Conservation (phyloP, 306 rosid species). For the Prinsepia uniflora region DNA sequence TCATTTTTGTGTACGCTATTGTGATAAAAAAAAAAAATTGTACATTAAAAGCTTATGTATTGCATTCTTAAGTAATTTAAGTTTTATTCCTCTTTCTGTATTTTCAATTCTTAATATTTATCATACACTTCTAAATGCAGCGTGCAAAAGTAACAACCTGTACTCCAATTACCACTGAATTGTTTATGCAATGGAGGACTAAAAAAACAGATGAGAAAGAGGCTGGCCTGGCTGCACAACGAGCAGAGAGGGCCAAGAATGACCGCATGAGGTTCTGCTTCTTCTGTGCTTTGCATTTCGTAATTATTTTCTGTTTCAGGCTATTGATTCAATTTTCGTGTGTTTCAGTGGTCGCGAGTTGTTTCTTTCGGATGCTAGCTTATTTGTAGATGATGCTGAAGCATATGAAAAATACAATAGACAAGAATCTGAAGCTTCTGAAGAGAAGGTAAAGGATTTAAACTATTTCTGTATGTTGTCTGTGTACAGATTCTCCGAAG, state of each 20-base stretch:
- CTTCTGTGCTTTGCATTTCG: background rate
- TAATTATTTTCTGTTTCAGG: background rate
- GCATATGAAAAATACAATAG: constrained; percentile 82
- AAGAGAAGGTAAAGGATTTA: constrained; percentile 41
- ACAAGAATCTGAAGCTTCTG: constrained; percentile 49
- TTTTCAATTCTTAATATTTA: background rate
- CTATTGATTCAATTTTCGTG: constrained; percentile 6
- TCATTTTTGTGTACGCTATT: background rate
- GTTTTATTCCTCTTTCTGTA: background rate
- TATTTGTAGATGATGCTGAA: constrained; percentile 96
- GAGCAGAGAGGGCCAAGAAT: constrained; percentile 93
- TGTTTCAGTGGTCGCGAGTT: constrained; percentile 60
- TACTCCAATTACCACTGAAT: constrained; percentile 83
- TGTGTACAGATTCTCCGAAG: no score
- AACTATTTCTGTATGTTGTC: background rate
- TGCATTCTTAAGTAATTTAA: background rate
- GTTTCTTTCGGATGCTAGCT: constrained; percentile 82
- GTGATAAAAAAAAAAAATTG: background rate
- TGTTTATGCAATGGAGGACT: constrained; percentile 85
- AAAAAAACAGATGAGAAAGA: constrained; percentile 84
- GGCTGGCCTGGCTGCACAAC: constrained; percentile 80
- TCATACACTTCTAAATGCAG: constrained; percentile 37
- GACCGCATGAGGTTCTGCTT: constrained; percentile 82
- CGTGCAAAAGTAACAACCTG: constrained; percentile 63
- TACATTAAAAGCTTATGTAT: background rate